phyloP scores from a whole-genome alignment of 306 rosid genomes.

The Alnus rubra region DNA sequence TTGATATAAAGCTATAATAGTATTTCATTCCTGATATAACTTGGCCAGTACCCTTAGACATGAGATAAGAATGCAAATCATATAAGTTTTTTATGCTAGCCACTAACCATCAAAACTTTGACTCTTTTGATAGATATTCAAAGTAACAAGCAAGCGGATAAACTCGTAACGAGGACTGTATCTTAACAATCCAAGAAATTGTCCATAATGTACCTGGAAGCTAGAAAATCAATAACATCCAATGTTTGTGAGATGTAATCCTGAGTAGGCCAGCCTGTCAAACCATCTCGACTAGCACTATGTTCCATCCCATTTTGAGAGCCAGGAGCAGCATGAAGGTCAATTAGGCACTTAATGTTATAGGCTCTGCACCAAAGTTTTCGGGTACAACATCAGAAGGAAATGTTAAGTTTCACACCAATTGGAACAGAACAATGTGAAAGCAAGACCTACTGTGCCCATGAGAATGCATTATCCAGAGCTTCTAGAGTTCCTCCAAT shows the following conservation, averaged over 20 bases:
- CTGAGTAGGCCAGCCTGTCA: constrained; percentile 65
- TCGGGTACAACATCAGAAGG: constrained; percentile 21
- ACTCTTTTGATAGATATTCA: not conserved
- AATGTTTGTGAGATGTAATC: constrained; percentile 62
- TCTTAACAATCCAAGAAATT: constrained; percentile 1
- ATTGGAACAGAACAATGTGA: constrained; percentile 19
- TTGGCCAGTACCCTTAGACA: not conserved
- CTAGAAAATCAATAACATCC: constrained; percentile 77
- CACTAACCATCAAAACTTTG: not conserved
- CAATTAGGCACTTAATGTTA: constrained; percentile 81
- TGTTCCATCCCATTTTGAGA: constrained; percentile 97
- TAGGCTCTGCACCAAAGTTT: constrained; percentile 59
- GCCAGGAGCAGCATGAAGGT: constrained; percentile 92
- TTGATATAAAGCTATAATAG: not conserved
- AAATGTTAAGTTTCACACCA: constrained; percentile 23
- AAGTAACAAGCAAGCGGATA: not conserved
- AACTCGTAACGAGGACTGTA: not conserved
- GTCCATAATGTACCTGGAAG: constrained; percentile 57
- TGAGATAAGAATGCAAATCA: not conserved
- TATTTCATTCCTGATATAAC: not conserved
- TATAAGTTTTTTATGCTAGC: not conserved
- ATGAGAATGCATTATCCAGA: constrained; percentile 87
- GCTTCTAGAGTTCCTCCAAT: constrained; percentile 89
- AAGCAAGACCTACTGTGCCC: constrained; percentile 84
- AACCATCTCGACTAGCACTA: constrained; percentile 87